Evolutionary conservation across 1,284 basidiomycete species (phyloP), one percentile per base, ranked within the genome.

Genomic region (Melampsora larici-populina): DNA sequence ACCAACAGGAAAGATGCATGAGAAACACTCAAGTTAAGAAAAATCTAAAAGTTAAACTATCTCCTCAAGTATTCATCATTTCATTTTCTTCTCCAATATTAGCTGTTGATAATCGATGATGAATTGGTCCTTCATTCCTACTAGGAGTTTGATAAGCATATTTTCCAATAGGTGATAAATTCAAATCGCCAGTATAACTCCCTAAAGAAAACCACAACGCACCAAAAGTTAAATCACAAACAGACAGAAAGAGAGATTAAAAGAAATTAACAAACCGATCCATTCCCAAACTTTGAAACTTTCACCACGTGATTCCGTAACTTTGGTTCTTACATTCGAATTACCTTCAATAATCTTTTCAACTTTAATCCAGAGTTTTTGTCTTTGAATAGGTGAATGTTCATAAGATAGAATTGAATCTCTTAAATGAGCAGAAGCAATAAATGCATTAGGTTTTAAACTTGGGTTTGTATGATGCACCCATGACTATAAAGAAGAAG

Each of bases 281-380:
- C 87, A 88, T 80, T 87, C 84, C 87, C 87, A 88, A 0, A 86
- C 87, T 77, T 86, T 84, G 82, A 86, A 84, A 79, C 86, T 84
- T 80, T 88, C 96, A 69, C 93, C 94, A 79, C 88, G 87, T 65
- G 92, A 88, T 85, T 98, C 94, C 83, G 92, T 91, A 79, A 96
- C 87, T 83, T 92, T 91, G 33, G 90, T 90, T 76, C 93, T 89
- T 24, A 99, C 92, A 84, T 99, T 99, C 24, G 93, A 89, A 85
- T 99, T 99, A 74, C 89, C 89, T 85, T 99, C 96, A 1, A 99
- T 93, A 64, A 94, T 86, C 67, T 87, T 89, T 82, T 92, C 91
- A 60, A 99, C 97, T 78, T 88, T 88, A 66, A 88, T 87, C 97
- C 97, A 99, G 46, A 98, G 82, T 48, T 89, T 86, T 78, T 89